phyloP scores from a whole-genome alignment of 1,284 basidiomycete species.

The Takashimella tepidaria region DNA sequence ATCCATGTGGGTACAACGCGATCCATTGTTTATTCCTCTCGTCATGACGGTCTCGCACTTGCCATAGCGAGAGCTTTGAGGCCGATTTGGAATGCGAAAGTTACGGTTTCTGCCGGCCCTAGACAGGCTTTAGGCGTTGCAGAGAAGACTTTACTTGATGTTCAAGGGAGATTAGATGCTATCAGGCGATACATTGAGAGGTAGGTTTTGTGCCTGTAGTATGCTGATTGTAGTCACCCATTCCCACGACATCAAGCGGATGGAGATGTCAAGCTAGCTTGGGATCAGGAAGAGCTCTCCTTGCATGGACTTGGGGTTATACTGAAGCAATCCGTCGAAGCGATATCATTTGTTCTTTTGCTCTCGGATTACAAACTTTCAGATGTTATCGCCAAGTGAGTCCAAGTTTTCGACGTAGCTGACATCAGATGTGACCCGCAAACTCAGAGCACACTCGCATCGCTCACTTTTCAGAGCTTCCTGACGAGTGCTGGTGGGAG shows the following conservation, averaged over 20 bases:
- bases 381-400: constrained; percentile 59
- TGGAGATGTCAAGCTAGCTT: constrained; percentile 41
- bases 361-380: constrained; percentile 84
- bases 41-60: constrained; percentile 81
- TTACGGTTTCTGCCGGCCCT: constrained; percentile 52
- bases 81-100: constrained; percentile 78
- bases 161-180: constrained; percentile 72
- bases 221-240: constrained; percentile 23
- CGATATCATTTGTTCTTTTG: constrained; percentile 86
- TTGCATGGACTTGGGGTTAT: constrained; percentile 51
- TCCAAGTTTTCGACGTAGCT: neutral
- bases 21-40: constrained; percentile 68
- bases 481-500: constrained; percentile 77
- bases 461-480: constrained; percentile 75
- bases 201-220: constrained; percentile 19
- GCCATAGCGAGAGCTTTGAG: constrained; percentile 80
- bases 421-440: constrained; percentile 38
- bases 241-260: constrained; percentile 40
- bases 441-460: constrained; percentile 61
- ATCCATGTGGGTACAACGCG: constrained; percentile 21
- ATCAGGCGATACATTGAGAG: constrained; percentile 65
- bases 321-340: constrained; percentile 77
- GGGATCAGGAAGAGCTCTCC: constrained; percentile 44
- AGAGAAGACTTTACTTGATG: constrained; percentile 59
- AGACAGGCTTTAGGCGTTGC: constrained; percentile 47